Evolutionary conservation across 23 red algal species (phyloP).

Genomic region (Agarophyton chilense): DNA sequence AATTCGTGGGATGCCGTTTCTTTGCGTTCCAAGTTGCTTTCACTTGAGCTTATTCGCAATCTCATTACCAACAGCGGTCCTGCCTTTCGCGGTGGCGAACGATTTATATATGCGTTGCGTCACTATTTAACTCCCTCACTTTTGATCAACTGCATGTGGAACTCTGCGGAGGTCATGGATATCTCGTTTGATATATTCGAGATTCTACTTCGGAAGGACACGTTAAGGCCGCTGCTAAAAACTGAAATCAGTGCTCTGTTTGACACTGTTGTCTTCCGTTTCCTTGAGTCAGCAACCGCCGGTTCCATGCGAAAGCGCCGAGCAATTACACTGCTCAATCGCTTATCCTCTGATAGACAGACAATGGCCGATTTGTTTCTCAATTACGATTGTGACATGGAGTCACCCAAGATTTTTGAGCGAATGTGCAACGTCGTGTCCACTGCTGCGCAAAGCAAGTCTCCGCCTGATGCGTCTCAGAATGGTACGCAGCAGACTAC

Average conservation of each 20-base stretch:
- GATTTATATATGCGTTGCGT: slow-evolving; percentile 88
- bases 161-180: slow-evolving; percentile 71
- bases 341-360: slow-evolving; percentile 74
- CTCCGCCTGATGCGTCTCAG: not conserved
- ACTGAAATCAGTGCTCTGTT: slow-evolving; percentile 86
- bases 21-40: slow-evolving; percentile 84
- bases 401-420: slow-evolving; percentile 91
- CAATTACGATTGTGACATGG: slow-evolving; percentile 98
- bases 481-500: slow-evolving; percentile 38
- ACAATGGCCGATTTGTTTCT: slow-evolving; percentile 91
- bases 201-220: slow-evolving; percentile 75
- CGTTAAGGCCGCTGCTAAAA: slow-evolving; percentile 85
- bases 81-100: slow-evolving; percentile 66
- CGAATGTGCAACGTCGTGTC: slow-evolving; percentile 76
- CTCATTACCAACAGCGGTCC: slow-evolving; percentile 71
- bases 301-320: slow-evolving; percentile 58
- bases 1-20: slow-evolving; percentile 60
- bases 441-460: slow-evolving; percentile 51
- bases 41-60: slow-evolving; percentile 79
- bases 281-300: slow-evolving; percentile 82
- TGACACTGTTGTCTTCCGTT: slow-evolving; percentile 96
- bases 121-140: slow-evolving; percentile 85
- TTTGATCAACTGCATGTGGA: slow-evolving; percentile 79
- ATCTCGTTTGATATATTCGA: slow-evolving; percentile 93
- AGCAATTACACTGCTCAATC: slow-evolving; percentile 61